Conservation (phyloP, 2,329 filamentous ascomycete species). For the Exophiala xenobiotica region DNA sequence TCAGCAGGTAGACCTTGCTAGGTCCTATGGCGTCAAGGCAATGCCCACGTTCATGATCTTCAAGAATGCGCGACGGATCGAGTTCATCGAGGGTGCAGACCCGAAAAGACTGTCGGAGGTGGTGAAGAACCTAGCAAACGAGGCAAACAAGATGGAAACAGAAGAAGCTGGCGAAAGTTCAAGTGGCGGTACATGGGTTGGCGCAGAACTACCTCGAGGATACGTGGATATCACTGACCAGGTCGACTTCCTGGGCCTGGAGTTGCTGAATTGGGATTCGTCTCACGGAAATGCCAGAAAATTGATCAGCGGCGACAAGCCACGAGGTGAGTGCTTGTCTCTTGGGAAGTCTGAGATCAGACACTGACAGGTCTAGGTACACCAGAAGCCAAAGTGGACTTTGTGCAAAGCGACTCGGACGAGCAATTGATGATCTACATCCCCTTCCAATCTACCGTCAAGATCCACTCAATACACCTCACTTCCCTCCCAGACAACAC, state of each 20-base stretch:
- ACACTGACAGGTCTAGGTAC: constrained; percentile 55
- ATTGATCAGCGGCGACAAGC: constrained; percentile 70
- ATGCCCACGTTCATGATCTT: constrained; percentile 95
- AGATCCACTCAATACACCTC: constrained; percentile 83
- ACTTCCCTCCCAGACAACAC: constrained; percentile 69
- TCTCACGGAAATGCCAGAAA: constrained; percentile 70
- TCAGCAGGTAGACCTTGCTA: constrained; percentile 68
- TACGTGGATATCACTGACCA: constrained; percentile 82
- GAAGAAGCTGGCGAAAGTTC: constrained; percentile 42
- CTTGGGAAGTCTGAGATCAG: constrained; percentile 93
- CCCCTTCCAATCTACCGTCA: constrained; percentile 82
- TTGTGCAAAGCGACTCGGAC: constrained; percentile 94
- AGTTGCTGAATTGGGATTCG: constrained; percentile 83
- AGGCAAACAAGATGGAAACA: constrained; percentile 53
- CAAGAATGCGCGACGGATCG: constrained; percentile 65
- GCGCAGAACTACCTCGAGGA: constrained; percentile 71
- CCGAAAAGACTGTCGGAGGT: constrained; percentile 66
- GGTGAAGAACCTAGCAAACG: constrained; percentile 68
- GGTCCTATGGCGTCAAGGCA: constrained; percentile 69
- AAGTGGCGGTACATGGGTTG: constrained; percentile 63
- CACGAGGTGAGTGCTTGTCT: constrained; percentile 48
- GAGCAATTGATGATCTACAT: constrained; percentile 93
- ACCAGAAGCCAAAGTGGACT: constrained; percentile 64
- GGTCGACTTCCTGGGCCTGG: constrained; percentile 74
- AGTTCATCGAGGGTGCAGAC: constrained; percentile 73